Evolutionary conservation across 257 asterid genomes (phyloP).

Genomic region (Nicotiana attenuata): DNA sequence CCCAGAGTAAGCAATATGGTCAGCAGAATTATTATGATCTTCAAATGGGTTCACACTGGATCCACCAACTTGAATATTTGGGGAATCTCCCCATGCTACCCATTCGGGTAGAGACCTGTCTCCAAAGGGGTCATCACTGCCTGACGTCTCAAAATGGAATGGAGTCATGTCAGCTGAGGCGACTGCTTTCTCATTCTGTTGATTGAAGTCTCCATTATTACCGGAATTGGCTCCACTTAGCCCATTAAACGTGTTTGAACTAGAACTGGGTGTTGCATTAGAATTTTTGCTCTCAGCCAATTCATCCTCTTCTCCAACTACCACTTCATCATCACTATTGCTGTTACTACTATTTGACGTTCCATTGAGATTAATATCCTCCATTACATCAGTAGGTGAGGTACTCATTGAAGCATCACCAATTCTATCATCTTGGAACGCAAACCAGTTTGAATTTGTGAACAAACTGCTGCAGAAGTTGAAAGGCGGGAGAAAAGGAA

Average conservation of each 20-base stretch:
- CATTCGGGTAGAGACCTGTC: slow-evolving; percentile 90
- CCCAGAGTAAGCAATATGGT: slow-evolving; percentile 19
- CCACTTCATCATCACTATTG: slow-evolving; percentile 80
- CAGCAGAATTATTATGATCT: slow-evolving; percentile 29
- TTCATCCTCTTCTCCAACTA: slow-evolving; percentile 88
- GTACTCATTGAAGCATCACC: slow-evolving; percentile 44
- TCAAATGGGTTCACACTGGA: slow-evolving; percentile 68
- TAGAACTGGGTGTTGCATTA: slow-evolving; percentile 29
- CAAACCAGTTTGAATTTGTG: slow-evolving; percentile 99
- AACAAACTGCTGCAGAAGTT: slow-evolving; percentile 64
- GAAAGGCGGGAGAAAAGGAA: slow-evolving; percentile 7
- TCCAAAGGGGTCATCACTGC: slow-evolving; percentile 64
- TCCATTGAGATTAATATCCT: slow-evolving; percentile 52
- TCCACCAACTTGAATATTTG: slow-evolving; percentile 55
- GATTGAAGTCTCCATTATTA: slow-evolving; percentile 17
- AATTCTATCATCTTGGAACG: slow-evolving; percentile 75
- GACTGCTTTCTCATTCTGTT: slow-evolving; percentile 26
- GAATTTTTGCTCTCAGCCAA: slow-evolving; percentile 36
- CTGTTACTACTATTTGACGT: slow-evolving; percentile 48
- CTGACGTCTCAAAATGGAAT: slow-evolving; percentile 60
- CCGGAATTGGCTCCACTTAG: slow-evolving; percentile 23
- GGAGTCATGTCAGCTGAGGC: slow-evolving; percentile 43
- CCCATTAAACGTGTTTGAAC: slow-evolving; percentile 25
- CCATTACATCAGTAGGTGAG: slow-evolving; percentile 57
- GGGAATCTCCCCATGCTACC: slow-evolving; percentile 83